These are phyloP conservation scores for Phytopythium aichiense DNA, from an alignment of 352 stramenopile genomes.

Conservation along the genomic window DNA sequence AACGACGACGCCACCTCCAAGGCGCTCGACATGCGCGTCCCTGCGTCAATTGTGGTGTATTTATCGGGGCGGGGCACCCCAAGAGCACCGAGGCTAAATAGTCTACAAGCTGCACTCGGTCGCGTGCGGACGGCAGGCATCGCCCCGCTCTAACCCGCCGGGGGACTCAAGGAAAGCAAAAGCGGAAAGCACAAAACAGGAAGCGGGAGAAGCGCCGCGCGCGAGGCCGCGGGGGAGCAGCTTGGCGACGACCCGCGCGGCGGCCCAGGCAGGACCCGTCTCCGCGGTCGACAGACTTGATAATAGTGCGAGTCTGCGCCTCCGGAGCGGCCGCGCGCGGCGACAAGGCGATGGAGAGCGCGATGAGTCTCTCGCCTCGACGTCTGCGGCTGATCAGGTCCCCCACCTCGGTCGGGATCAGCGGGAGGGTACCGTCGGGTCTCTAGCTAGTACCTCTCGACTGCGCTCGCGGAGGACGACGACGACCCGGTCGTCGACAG, in stretches of 20 bases:
- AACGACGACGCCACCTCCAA: not conserved
- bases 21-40: not conserved
- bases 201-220: not conserved
- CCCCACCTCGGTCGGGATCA: not conserved
- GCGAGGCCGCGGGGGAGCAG: not conserved
- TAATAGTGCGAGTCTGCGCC: not conserved
- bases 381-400: not conserved
- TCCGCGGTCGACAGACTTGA: not conserved
- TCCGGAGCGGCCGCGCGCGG: not conserved
- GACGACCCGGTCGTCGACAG: constrained; percentile 28
- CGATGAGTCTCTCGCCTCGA: constrained; percentile 4
- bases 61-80: not conserved
- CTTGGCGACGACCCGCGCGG: not conserved
- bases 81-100: constrained; percentile 8
- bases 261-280: not conserved
- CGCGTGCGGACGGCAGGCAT: not conserved
- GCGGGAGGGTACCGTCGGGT: not conserved
- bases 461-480: constrained; percentile 15
- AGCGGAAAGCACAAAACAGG: not conserved
- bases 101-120: constrained; percentile 8
- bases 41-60: constrained; percentile 1
- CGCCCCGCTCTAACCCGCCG: not conserved
- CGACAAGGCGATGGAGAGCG: not conserved
- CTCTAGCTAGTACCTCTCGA: constrained; percentile 22
- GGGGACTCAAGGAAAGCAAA: constrained; percentile 1